Evolutionary conservation across 768 basidiomycete genomes (phyloP).

Genomic region (Gelatoporia subvermispora): DNA sequence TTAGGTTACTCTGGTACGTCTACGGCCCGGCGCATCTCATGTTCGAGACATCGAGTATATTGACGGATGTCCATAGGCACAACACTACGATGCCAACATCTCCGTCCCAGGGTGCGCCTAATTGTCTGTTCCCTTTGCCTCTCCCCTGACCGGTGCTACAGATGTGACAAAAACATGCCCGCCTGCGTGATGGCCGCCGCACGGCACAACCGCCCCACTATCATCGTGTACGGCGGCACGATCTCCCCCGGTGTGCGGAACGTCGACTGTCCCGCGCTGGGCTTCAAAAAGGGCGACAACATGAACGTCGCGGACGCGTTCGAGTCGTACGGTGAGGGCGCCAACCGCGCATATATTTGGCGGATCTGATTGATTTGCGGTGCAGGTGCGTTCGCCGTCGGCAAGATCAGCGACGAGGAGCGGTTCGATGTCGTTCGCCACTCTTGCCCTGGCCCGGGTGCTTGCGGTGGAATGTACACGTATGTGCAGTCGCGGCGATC

Average conservation of each 20-base stretch:
- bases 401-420: slow-evolving; percentile 75
- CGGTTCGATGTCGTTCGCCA: slow-evolving; percentile 81
- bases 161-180: slow-evolving; percentile 91
- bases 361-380: neutral
- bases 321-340: slow-evolving; percentile 66
- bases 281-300: slow-evolving; percentile 70
- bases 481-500: slow-evolving; percentile 22
- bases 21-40: neutral
- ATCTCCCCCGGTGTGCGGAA: slow-evolving; percentile 74
- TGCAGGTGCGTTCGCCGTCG: slow-evolving; percentile 68
- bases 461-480: slow-evolving; percentile 89
- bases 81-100: slow-evolving; percentile 87
- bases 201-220: slow-evolving; percentile 83
- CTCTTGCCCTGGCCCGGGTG: slow-evolving; percentile 81
- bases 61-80: slow-evolving; percentile 47
- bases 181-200: slow-evolving; percentile 83
- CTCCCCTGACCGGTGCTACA: neutral
- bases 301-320: slow-evolving; percentile 84
- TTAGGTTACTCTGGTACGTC: slow-evolving; percentile 54
- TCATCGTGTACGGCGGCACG: slow-evolving; percentile 83
- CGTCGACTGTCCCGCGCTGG: slow-evolving; percentile 78
- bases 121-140: too few species aligned
- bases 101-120: slow-evolving; percentile 60
- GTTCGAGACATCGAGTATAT: neutral
- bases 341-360: neutral